phyloP scores from a whole-genome alignment of 2,329 filamentous ascomycete species.

The Phoma herbarum region DNA sequence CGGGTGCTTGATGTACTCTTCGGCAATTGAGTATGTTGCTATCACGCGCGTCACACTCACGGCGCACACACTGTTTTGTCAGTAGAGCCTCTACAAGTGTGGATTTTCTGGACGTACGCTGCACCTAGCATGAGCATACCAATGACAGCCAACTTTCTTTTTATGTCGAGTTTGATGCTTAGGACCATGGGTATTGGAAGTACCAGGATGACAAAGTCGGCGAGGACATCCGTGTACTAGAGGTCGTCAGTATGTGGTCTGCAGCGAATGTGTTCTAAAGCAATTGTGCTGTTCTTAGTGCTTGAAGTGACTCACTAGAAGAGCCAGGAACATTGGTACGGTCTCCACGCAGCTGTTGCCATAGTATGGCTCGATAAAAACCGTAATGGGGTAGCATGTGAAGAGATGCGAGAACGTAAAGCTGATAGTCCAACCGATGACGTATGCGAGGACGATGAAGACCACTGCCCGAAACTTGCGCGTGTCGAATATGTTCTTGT shows the following conservation, averaged over 20 bases:
- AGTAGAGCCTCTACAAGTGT: not conserved
- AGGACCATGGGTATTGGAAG: slow-evolving; percentile 40
- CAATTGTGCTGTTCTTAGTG: not conserved
- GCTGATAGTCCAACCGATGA: slow-evolving; percentile 36
- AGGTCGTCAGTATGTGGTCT: slow-evolving; percentile 6
- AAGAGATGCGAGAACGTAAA: slow-evolving; percentile 40
- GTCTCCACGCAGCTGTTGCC: slow-evolving; percentile 36
- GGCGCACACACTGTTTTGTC: slow-evolving; percentile 29
- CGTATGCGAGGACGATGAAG: slow-evolving; percentile 30
- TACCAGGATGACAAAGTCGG: slow-evolving; percentile 34
- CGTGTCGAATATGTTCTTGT: slow-evolving; percentile 41
- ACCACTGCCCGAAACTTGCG: slow-evolving; percentile 33
- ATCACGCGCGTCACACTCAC: slow-evolving; percentile 34
- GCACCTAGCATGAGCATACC: slow-evolving; percentile 34
- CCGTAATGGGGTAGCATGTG: slow-evolving; percentile 40
- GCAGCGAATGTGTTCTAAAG: not conserved
- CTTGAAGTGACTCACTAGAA: slow-evolving; percentile 24
- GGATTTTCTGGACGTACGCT: slow-evolving; percentile 21
- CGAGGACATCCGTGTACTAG: slow-evolving; percentile 33
- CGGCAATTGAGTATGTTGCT: slow-evolving; percentile 30
- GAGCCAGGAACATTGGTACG: slow-evolving; percentile 34
- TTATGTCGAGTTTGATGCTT: slow-evolving; percentile 28
- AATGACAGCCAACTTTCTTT: slow-evolving; percentile 34
- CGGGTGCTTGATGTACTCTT: slow-evolving; percentile 31
- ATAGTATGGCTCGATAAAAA: slow-evolving; percentile 39